phyloP scores from a whole-genome alignment of 1,284 basidiomycete genomes.

The Trametes polyzona region DNA sequence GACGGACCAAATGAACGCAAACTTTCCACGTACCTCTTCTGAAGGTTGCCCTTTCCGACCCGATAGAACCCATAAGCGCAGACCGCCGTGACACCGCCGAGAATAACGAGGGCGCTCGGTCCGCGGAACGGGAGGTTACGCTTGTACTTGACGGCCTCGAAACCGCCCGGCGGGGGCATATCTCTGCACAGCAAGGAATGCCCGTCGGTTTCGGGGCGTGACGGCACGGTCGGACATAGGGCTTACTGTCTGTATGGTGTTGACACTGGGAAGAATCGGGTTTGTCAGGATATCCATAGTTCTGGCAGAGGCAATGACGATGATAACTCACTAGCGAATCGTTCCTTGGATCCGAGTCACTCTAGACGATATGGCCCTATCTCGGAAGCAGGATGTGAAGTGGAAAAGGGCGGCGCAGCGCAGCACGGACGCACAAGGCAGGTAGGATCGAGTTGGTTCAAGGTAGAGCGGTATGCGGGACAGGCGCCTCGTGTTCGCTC shows the following conservation, averaged over 20 bases:
- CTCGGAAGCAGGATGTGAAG: slow-evolving; percentile 2
- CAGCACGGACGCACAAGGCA: slow-evolving; percentile 20
- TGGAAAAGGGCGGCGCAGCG: slow-evolving; percentile 10
- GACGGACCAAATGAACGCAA: slow-evolving; percentile 19
- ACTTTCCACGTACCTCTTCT: slow-evolving; percentile 78
- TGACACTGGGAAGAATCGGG: slow-evolving; percentile 53
- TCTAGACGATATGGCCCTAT: slow-evolving; percentile 1
- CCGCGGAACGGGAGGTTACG: slow-evolving; percentile 94
- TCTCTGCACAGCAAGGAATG: slow-evolving; percentile 62
- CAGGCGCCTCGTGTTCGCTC: slow-evolving; percentile 16
- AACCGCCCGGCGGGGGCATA: slow-evolving; percentile 94
- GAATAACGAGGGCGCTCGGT: slow-evolving; percentile 86
- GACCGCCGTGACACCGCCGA: slow-evolving; percentile 83
- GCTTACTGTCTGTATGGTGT: slow-evolving; percentile 65
- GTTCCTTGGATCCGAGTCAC: slow-evolving; percentile 21
- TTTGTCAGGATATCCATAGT: slow-evolving; percentile 19
- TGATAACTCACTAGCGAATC: slow-evolving; percentile 24
- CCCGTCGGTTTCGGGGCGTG: slow-evolving; percentile 13
- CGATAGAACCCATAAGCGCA: slow-evolving; percentile 95
- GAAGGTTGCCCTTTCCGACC: slow-evolving; percentile 87
- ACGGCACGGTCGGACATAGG: slow-evolving; percentile 27
- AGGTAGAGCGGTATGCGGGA: slow-evolving; percentile 15
- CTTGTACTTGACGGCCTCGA: slow-evolving; percentile 94
- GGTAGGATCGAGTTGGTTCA: slow-evolving; percentile 21
- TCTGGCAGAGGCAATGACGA: slow-evolving; percentile 9